Percentiles rank a stretch among this genome's conserved stretches.
Evolutionary conservation across 495 filamentous ascomycete species (phyloP).

Genomic region (Annulohypoxylon bovei): DNA sequence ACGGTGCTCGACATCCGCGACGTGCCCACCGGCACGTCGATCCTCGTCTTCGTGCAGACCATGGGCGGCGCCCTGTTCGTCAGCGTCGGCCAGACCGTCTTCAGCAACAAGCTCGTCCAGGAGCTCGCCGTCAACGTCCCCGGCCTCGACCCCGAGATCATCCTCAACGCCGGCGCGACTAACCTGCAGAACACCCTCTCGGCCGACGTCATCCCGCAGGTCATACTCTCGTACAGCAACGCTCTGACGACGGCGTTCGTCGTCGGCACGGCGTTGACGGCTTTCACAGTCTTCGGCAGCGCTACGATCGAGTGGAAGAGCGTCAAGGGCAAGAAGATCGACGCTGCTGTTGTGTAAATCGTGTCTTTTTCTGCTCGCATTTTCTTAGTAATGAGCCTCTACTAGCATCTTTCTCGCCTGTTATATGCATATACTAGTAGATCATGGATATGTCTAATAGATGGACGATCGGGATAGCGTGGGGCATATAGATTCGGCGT

Average conservation of each 20-base stretch:
- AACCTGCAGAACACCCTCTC: constrained; percentile 63
- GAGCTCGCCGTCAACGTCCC: constrained; percentile 65
- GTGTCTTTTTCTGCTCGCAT: background rate
- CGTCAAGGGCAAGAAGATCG: constrained; percentile 75
- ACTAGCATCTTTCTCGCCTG: no score
- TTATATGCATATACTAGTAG: no score
- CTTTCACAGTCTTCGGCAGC: constrained; percentile 68
- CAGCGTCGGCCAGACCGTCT: constrained; percentile 79
- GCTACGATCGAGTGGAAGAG: constrained; percentile 77
- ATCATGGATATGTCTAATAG: no score
- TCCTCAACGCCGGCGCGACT: constrained; percentile 74
- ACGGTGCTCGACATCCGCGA: constrained; percentile 70
- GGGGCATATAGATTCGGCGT: no score
- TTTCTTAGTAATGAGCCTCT: background rate
- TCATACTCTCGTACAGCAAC: constrained; percentile 75
- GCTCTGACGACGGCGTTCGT: constrained; percentile 75
- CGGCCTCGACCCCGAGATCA: constrained; percentile 54
- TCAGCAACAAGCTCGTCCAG: constrained; percentile 73
- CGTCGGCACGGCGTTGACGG: constrained; percentile 71
- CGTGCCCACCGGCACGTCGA: constrained; percentile 71
- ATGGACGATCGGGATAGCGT: no score
- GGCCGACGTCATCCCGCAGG: constrained; percentile 57
- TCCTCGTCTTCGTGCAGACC: constrained; percentile 76
- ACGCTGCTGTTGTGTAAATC: constrained; percentile 4
- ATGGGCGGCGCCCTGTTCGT: constrained; percentile 80